Conservation (phyloP, 345 rosid genomes). For the Kernera saxatilis region DNA sequence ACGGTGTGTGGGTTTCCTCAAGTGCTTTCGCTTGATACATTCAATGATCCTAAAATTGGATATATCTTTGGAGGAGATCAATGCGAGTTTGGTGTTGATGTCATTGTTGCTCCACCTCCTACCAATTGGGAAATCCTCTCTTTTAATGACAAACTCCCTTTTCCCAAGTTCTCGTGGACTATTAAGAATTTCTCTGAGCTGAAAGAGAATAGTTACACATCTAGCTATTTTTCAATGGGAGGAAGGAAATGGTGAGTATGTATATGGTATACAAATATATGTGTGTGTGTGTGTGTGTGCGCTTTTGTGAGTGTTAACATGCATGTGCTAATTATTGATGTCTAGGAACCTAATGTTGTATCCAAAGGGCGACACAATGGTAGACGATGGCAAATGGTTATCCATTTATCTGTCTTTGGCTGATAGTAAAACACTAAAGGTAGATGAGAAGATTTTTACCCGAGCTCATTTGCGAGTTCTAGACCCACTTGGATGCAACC, state of each 20-base stretch:
- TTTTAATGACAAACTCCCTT: neutral
- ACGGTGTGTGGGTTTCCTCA: neutral
- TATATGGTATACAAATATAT: neutral
- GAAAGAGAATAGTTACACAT: neutral
- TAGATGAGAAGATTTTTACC: neutral
- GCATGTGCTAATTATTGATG: neutral
- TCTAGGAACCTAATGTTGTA: neutral
- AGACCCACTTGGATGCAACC: neutral
- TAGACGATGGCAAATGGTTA: neutral
- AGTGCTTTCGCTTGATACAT: neutral
- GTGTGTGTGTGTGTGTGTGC: neutral
- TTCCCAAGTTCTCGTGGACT: neutral
- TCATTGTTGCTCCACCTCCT: neutral
- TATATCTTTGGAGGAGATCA: neutral
- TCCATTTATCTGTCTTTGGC: neutral
- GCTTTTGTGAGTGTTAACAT: neutral
- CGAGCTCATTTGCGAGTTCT: neutral
- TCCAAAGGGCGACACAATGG: neutral
- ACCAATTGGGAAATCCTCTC: neutral
- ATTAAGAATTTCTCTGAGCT: neutral
- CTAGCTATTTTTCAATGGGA: neutral
- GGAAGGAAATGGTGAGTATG: neutral
- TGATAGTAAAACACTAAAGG: neutral
- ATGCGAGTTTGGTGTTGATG: conserved; percentile 16
- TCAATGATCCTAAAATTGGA: neutral